phyloP scores from a whole-genome alignment of 768 basidiomycete genomes.

The Tulasnella sp. region DNA sequence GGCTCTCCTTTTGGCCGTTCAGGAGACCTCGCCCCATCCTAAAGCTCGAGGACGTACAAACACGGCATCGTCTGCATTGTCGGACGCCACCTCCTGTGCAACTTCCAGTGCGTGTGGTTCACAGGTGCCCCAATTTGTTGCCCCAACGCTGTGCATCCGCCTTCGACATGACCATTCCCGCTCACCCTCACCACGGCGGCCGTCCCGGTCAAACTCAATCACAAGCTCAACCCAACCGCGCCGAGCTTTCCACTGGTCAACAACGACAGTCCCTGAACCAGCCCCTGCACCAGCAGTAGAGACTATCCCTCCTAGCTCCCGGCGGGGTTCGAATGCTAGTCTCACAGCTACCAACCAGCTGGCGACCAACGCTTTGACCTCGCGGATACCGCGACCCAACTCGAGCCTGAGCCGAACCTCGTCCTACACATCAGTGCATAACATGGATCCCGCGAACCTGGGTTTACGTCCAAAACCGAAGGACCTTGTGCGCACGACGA shows the following conservation, averaged over 20 bases:
- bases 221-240: too few species aligned
- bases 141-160: background rate
- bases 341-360: too few species aligned
- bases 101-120: background rate
- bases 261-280: too few species aligned
- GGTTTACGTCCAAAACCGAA: background rate
- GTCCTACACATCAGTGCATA: background rate
- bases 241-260: too few species aligned
- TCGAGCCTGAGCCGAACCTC: conserved; percentile 5
- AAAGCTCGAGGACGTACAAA: background rate
- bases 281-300: too few species aligned
- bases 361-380: background rate
- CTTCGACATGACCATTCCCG: background rate
- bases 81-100: background rate
- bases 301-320: too few species aligned
- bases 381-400: conserved; percentile 11
- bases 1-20: conserved; percentile 6
- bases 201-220: background rate
- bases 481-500: background rate
- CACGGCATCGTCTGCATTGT: background rate
- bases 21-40: background rate
- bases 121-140: background rate
- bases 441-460: background rate
- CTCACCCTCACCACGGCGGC: background rate
- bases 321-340: too few species aligned